Conservation (phyloP, 257 asterid genomes). For the Coffea canephora region DNA sequence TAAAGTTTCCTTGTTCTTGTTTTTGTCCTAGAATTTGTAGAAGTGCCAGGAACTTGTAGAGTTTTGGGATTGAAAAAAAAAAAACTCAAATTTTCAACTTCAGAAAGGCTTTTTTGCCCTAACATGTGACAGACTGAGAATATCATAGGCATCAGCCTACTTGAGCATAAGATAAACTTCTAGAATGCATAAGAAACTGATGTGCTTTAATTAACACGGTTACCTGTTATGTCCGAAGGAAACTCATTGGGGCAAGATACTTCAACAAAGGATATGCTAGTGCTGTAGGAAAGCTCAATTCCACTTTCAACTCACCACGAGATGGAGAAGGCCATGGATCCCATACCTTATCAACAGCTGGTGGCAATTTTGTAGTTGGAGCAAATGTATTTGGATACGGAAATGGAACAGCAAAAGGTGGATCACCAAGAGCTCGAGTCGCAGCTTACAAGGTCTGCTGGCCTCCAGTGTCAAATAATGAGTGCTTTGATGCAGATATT, state of each 20-base stretch:
- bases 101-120: not conserved
- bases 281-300: constrained; percentile 57
- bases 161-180: constrained; percentile 1
- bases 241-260: constrained; percentile 91
- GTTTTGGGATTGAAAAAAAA: not conserved
- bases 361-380: constrained; percentile 63
- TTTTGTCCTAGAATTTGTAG: not conserved
- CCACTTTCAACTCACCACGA: constrained; percentile 60
- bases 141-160: not conserved
- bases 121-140: not conserved
- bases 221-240: constrained; percentile 35
- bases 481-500: constrained; percentile 86
- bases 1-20: not conserved
- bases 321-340: constrained; percentile 87
- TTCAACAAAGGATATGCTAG: constrained; percentile 76
- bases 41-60: not conserved
- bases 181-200: not conserved
- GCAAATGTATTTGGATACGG: constrained; percentile 79
- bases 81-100: not conserved
- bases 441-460: constrained; percentile 94
- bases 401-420: constrained; percentile 91
- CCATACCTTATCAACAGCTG: constrained; percentile 93
- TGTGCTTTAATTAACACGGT: not conserved
- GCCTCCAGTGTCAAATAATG: constrained; percentile 65
- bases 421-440: constrained; percentile 86